A percentile compares a stretch with the other conserved stretches of the same genome.
These are phyloP conservation scores for Diaporthe vaccinii DNA, from an alignment of 2,329 filamentous ascomycete genomes.

Conservation along the genomic window DNA sequence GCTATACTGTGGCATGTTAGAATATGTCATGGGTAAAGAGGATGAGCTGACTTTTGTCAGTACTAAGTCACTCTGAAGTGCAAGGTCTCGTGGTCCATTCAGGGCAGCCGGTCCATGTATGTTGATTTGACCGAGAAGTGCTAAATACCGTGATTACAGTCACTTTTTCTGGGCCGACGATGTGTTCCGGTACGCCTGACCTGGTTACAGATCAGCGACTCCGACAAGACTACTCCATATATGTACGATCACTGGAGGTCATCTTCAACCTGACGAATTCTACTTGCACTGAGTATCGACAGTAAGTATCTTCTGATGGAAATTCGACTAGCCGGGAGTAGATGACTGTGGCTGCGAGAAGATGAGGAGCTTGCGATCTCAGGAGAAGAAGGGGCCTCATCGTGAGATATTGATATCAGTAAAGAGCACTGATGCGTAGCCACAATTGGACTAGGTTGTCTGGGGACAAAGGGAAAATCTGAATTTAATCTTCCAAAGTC, in stretches of 20 bases:
- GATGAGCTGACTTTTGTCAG: not conserved
- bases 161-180: no score
- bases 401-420: no score
- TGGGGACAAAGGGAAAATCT: not conserved
- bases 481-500: not conserved
- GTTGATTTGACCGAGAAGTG: no score
- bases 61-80: not conserved
- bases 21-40: not conserved
- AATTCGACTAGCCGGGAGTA: no score
- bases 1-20: not conserved
- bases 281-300: not conserved
- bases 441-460: no score
- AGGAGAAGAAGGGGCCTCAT: not conserved
- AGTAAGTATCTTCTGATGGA: not conserved
- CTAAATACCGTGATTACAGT: not conserved
- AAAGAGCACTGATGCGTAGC: no score
- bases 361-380: not conserved
- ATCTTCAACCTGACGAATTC: not conserved
- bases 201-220: no score
- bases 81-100: not conserved
- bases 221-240: not conserved
- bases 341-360: not conserved
- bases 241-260: no score
- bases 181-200: no score
- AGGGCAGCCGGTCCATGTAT: not conserved